phyloP scores from a whole-genome alignment of 2,329 filamentous ascomycete species.

The Trematosphaeria pertusa region DNA sequence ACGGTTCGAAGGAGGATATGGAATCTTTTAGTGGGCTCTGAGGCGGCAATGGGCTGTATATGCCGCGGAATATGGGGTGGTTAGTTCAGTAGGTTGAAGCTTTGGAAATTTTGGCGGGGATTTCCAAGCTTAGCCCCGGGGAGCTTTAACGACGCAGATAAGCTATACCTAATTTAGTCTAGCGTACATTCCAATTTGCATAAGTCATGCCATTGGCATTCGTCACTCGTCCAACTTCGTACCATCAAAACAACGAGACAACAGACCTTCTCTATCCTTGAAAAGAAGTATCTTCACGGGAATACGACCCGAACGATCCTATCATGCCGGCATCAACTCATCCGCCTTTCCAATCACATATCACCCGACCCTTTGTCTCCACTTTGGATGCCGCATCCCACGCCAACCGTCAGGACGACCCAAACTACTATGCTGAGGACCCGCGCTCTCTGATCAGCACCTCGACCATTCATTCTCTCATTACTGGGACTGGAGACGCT shows the following conservation, averaged over 20 bases:
- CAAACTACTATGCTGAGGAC: conserved; percentile 49
- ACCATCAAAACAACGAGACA: background rate
- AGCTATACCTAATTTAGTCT: background rate
- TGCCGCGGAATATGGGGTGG: conserved; percentile 5
- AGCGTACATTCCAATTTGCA: conserved; percentile 17
- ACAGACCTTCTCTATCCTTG: background rate
- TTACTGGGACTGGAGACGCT: conserved; percentile 54
- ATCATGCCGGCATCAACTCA: conserved; percentile 11
- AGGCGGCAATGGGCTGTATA: conserved; percentile 1
- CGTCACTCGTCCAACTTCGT: background rate
- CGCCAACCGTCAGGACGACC: conserved; percentile 38
- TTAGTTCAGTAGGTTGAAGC: conserved; percentile 8
- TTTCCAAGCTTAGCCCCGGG: too few relatives aligned
- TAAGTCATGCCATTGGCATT: conserved; percentile 32
- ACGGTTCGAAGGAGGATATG: too few relatives aligned
- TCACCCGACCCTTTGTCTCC: conserved; percentile 33
- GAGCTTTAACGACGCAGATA: too few relatives aligned
- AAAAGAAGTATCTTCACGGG: too few relatives aligned
- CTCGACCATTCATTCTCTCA: conserved; percentile 45
- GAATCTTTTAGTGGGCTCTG: too few relatives aligned
- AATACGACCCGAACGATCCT: background rate
- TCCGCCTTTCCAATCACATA: conserved; percentile 3
- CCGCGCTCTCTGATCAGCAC: conserved; percentile 44
- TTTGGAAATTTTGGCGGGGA: conserved; percentile 42
- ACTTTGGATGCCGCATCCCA: conserved; percentile 30